phyloP scores from a whole-genome alignment of 139 green algal species.

The Haematococcus sp. region DNA sequence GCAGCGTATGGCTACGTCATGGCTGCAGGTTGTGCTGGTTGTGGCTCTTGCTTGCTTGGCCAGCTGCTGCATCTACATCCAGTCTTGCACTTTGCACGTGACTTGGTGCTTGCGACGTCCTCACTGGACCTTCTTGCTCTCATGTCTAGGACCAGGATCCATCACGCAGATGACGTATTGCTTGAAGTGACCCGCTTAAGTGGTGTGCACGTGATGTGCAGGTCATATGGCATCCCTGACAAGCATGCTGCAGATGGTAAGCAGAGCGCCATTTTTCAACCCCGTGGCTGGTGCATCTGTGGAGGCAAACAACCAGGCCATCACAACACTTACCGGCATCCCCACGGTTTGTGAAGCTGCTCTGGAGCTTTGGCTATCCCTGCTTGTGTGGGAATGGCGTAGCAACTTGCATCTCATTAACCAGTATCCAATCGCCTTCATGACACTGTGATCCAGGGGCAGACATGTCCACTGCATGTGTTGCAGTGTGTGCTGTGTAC shows the following conservation, averaged over 20 bases:
- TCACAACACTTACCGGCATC: constrained; percentile 48
- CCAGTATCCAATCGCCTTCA: too few species aligned
- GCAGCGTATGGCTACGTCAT: constrained; percentile 59
- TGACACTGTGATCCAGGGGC: too few species aligned
- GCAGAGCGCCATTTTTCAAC: constrained; percentile 48
- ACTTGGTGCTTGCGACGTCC: background rate
- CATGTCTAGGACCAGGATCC: too few species aligned
- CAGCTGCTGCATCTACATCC: background rate
- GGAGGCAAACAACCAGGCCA: constrained; percentile 47
- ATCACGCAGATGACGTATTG: too few species aligned
- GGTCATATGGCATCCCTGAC: constrained; percentile 37
- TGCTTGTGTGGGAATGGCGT: too few species aligned
- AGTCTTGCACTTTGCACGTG: background rate
- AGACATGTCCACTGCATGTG: too few species aligned
- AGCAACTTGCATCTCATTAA: too few species aligned
- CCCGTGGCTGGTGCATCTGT: constrained; percentile 44
- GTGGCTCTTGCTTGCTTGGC: background rate
- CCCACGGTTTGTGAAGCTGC: constrained; percentile 3
- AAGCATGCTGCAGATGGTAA: constrained; percentile 38
- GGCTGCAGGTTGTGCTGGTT: constrained; percentile 30
- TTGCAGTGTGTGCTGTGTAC: too few species aligned
- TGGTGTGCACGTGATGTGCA: too few species aligned
- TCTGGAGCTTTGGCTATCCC: too few species aligned
- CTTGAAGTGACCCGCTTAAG: too few species aligned
- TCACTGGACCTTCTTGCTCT: background rate